Percentiles rank a stretch among this genome's conserved stretches.
phyloP scores from a whole-genome alignment of 176 grass and related monocot species.

The Lolium perenne region DNA sequence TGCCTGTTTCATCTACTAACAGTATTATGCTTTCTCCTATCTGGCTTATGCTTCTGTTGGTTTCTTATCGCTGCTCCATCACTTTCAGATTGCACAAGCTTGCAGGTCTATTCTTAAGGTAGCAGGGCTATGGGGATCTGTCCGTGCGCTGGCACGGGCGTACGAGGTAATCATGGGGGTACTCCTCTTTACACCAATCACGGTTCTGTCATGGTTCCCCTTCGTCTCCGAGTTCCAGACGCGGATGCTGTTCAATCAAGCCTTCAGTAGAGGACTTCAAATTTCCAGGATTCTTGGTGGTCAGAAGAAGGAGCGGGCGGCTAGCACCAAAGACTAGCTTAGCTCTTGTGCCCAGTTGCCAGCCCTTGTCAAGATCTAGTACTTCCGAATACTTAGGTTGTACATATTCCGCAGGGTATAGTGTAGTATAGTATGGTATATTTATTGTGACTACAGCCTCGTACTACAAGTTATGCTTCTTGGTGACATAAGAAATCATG shows the following conservation, averaged over 20 bases:
- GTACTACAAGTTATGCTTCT: neutral
- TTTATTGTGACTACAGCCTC: slow-evolving; percentile 29
- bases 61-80: slow-evolving; percentile 20
- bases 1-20: slow-evolving; percentile 21
- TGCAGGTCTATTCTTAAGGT: slow-evolving; percentile 52
- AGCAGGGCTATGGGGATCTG: slow-evolving; percentile 74
- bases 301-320: slow-evolving; percentile 64
- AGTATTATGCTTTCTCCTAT: slow-evolving; percentile 25
- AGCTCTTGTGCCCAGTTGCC: neutral
- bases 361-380: neutral
- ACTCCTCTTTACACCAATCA: slow-evolving; percentile 70
- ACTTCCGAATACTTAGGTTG: slow-evolving; percentile 3
- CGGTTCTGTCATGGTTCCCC: slow-evolving; percentile 87
- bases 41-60: slow-evolving; percentile 9
- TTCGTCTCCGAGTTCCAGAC: slow-evolving; percentile 92
- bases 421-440: neutral
- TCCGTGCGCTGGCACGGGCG: slow-evolving; percentile 78
- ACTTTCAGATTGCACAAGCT: slow-evolving; percentile 79
- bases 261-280: slow-evolving; percentile 87
- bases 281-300: slow-evolving; percentile 95
- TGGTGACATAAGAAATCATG: neutral
- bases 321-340: slow-evolving; percentile 68
- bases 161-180: slow-evolving; percentile 85
- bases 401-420: slow-evolving; percentile 34
- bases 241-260: slow-evolving; percentile 94